These are phyloP conservation scores for Fraxinus americana DNA, from an alignment of 257 asterid genomes.

Conservation along the genomic window DNA sequence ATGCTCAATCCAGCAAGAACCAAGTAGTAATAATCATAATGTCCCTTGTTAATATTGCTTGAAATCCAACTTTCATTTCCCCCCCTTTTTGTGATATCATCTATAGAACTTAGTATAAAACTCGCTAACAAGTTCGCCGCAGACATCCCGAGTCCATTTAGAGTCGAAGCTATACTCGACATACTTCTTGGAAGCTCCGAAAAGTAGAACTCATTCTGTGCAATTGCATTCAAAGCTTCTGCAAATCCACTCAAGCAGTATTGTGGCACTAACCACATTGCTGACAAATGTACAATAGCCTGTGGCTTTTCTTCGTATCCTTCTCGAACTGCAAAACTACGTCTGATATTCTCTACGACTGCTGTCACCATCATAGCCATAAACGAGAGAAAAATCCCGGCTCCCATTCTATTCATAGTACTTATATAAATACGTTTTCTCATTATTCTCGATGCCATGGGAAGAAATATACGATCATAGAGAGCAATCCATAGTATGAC, in stretches of 20 bases:
- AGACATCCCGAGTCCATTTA: slow-evolving; percentile 41
- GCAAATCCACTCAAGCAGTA: slow-evolving; percentile 57
- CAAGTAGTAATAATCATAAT: slow-evolving; percentile 63
- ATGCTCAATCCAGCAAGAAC: slow-evolving; percentile 58
- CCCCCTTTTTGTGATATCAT: slow-evolving; percentile 35
- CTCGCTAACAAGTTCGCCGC: slow-evolving; percentile 59
- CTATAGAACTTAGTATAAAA: slow-evolving; percentile 43
- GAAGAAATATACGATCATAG: slow-evolving; percentile 57
- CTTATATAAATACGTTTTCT: slow-evolving; percentile 41
- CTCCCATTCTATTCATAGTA: slow-evolving; percentile 64
- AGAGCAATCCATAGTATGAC: slow-evolving; percentile 50
- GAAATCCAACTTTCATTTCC: slow-evolving; percentile 71
- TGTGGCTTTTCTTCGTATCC: slow-evolving; percentile 26
- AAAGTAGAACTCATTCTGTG: slow-evolving; percentile 64
- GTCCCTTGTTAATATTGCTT: slow-evolving; percentile 61
- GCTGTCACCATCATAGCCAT: slow-evolving; percentile 52
- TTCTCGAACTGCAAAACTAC: slow-evolving; percentile 30
- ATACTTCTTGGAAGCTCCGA: slow-evolving; percentile 67
- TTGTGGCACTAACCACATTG: slow-evolving; percentile 74
- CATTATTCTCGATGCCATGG: slow-evolving; percentile 53
- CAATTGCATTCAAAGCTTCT: slow-evolving; percentile 53
- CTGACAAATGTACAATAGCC: slow-evolving; percentile 43
- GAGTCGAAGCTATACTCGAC: slow-evolving; percentile 66
- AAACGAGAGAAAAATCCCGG: slow-evolving; percentile 57
- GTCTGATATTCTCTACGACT: slow-evolving; percentile 48